Percentiles rank a stretch among this genome's conserved stretches.
phyloP scores from a whole-genome alignment of 2,329 filamentous ascomycete species.

The Esteya vermicola region DNA sequence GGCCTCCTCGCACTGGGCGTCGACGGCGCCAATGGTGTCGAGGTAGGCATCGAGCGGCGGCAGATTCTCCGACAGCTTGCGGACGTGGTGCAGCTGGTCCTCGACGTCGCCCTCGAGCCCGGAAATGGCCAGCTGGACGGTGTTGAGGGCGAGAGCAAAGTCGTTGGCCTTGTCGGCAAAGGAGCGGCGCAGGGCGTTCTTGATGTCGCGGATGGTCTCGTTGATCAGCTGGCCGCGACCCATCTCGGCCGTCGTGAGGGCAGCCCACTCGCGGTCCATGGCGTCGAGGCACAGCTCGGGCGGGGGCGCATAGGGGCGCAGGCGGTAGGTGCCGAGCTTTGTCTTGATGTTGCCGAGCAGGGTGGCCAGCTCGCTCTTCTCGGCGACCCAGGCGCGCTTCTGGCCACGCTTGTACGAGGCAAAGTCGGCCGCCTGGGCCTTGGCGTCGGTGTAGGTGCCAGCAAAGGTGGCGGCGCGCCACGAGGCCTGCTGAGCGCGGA shows the following conservation, averaged over 20 bases:
- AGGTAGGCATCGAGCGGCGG: constrained; percentile 85
- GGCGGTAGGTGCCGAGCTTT: constrained; percentile 85
- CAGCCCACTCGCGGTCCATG: constrained; percentile 70
- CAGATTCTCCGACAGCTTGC: constrained; percentile 71
- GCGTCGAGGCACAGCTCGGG: constrained; percentile 67
- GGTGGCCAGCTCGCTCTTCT: constrained; percentile 90
- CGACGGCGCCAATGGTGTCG: constrained; percentile 70
- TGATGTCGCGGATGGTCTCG: constrained; percentile 97
- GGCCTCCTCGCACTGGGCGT: constrained; percentile 82
- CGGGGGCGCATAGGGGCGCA: constrained; percentile 84
- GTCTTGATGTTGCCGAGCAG: constrained; percentile 97
- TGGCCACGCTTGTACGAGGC: constrained; percentile 77
- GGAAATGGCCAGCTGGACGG: constrained; percentile 85
- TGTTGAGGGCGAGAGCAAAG: constrained; percentile 89
- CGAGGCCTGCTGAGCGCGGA: constrained; percentile 54
- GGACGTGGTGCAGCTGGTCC: constrained; percentile 80
- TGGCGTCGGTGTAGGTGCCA: constrained; percentile 85
- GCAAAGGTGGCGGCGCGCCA: constrained; percentile 78
- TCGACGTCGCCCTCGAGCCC: constrained; percentile 95
- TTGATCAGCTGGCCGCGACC: constrained; percentile 87
- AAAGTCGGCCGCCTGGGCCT: constrained; percentile 70
- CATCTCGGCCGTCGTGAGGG: constrained; percentile 71
- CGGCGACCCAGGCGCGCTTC: constrained; percentile 92
- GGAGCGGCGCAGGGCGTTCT: constrained; percentile 78
- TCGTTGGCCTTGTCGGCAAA: constrained; percentile 99